A percentile compares a stretch with the other conserved stretches of the same genome.
Evolutionary conservation across 2,329 filamentous ascomycete species (phyloP).

Genomic region (Hymenoscyphus fructigenus): DNA sequence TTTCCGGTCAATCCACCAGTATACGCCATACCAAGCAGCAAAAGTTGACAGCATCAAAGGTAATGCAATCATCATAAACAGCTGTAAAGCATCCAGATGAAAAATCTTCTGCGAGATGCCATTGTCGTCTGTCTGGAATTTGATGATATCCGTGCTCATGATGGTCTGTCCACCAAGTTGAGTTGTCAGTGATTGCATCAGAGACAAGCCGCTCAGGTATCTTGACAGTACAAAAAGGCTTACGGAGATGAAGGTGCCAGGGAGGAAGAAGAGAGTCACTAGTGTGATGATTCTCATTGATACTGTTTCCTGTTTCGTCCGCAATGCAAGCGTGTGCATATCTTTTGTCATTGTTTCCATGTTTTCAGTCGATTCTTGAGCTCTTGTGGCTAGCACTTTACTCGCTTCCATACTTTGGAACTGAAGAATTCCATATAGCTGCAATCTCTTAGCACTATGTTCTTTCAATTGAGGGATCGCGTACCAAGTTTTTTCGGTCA

Average conservation of each 20-base stretch:
- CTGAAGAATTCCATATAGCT: slow-evolving; percentile 39
- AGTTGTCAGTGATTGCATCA: not conserved
- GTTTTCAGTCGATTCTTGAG: slow-evolving; percentile 23
- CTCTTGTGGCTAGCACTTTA: slow-evolving; percentile 30
- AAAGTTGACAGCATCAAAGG: slow-evolving; percentile 40
- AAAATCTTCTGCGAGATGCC: not conserved
- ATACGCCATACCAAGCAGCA: slow-evolving; percentile 37
- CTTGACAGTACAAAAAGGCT: slow-evolving; percentile 15
- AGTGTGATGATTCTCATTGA: slow-evolving; percentile 45
- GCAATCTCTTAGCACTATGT: slow-evolving; percentile 12
- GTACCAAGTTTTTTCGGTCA: slow-evolving; percentile 30
- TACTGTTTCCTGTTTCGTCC: slow-evolving; percentile 41
- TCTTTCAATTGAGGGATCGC: not conserved
- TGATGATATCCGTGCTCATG: not conserved
- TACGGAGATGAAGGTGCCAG: slow-evolving; percentile 45
- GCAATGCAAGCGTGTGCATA: slow-evolving; percentile 38
- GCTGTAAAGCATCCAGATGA: not conserved
- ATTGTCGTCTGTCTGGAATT: not conserved
- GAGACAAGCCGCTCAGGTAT: not conserved
- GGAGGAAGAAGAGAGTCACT: slow-evolving; percentile 44
- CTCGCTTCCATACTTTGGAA: slow-evolving; percentile 37
- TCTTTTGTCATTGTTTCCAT: slow-evolving; percentile 32
- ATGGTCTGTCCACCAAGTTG: not conserved
- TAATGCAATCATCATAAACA: slow-evolving; percentile 30
- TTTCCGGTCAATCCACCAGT: slow-evolving; percentile 32